Conservation (phyloP, 768 basidiomycete species). For the Gymnopilus dilepis region DNA sequence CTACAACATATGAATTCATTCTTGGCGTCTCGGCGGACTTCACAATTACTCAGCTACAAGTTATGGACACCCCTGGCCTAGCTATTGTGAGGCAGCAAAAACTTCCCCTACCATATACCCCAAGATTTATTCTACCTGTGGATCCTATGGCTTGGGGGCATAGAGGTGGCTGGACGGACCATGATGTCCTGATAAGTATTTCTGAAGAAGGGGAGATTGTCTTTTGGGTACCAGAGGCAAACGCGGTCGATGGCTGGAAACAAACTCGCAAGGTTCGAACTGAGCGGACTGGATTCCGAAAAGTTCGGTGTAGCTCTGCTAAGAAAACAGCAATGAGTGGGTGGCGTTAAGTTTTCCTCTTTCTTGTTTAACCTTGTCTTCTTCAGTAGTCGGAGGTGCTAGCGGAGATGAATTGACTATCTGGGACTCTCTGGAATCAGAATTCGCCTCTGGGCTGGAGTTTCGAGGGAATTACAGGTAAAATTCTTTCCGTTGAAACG, state of each 20-base stretch:
- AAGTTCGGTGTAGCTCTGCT: conserved; percentile 85
- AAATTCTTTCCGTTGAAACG: conserved; percentile 15
- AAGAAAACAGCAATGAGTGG: conserved; percentile 90
- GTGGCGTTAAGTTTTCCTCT: conserved; percentile 27
- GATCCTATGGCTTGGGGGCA: conserved; percentile 88
- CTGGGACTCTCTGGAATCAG: conserved; percentile 95
- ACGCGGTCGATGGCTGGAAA: conserved; percentile 51
- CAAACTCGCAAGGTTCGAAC: conserved; percentile 81
- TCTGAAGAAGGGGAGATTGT: conserved; percentile 78
- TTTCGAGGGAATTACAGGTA: conserved; percentile 68
- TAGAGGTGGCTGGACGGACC: conserved; percentile 49
- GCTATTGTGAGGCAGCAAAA: conserved; percentile 51
- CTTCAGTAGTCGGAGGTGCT: conserved; percentile 60
- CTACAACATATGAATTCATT: conserved; percentile 56
- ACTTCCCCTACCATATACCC: conserved; percentile 56
- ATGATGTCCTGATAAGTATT: conserved; percentile 82
- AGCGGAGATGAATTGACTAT: conserved; percentile 86
- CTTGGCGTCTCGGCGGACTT: conserved; percentile 70
- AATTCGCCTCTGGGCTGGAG: conserved; percentile 91
- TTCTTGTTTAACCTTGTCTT: conserved; percentile 1
- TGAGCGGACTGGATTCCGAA: conserved; percentile 63
- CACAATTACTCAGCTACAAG: conserved; percentile 61
- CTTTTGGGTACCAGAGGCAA: conserved; percentile 77
- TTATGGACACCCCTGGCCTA: conserved; percentile 45
- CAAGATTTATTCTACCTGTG: conserved; percentile 71